These are phyloP conservation scores for Hebeloma cylindrosporum DNA, from an alignment of 768 basidiomycete genomes.

Conservation along the genomic window DNA sequence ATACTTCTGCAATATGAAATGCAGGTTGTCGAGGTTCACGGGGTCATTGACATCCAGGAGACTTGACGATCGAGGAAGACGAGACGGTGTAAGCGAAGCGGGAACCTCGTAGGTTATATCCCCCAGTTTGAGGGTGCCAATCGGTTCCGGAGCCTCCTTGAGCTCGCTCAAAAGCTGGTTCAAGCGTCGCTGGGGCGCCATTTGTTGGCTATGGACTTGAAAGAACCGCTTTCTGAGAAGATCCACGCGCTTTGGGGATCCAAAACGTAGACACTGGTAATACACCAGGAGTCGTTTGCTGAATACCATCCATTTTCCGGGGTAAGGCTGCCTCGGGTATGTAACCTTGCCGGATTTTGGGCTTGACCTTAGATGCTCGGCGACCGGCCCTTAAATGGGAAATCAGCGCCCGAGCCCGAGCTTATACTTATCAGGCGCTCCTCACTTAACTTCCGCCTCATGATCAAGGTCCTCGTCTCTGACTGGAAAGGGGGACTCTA, in stretches of 20 bases:
- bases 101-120: conserved; percentile 57
- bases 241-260: conserved; percentile 4
- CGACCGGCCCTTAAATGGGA: no score
- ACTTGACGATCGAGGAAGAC: conserved; percentile 44
- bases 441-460: no score
- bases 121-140: conserved; percentile 60
- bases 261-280: conserved; percentile 13
- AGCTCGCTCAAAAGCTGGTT: conserved; percentile 48
- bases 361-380: no score
- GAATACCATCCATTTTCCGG: conserved; percentile 19
- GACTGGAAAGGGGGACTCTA: no score
- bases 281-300: background rate
- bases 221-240: background rate
- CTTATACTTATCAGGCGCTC: no score
- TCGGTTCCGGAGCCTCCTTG: conserved; percentile 35
- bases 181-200: conserved; percentile 47
- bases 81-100: conserved; percentile 43
- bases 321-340: conserved; percentile 14
- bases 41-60: conserved; percentile 53
- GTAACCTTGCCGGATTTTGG: conserved; percentile 14
- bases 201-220: conserved; percentile 9
- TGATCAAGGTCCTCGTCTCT: no score
- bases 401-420: no score
- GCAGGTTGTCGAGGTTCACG: conserved; percentile 56
- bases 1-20: conserved; percentile 69